Evolutionary conservation across 371 early-diverging fungal genomes (phyloP).

Genomic region (Actinomucor elegans): DNA sequence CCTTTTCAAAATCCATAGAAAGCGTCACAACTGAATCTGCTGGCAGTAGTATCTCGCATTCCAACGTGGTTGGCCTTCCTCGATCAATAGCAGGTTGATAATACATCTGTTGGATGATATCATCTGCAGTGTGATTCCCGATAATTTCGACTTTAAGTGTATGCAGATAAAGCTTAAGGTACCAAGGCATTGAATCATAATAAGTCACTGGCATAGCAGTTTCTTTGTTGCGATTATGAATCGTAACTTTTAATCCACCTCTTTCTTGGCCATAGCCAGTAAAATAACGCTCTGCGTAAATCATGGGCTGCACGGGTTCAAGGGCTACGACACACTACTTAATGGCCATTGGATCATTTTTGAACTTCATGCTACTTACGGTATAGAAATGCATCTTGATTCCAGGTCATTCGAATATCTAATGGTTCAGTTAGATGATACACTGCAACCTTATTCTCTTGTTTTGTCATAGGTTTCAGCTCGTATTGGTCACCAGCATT

Average conservation of each 20-base stretch:
- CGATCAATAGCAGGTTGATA: slow-evolving; percentile 81
- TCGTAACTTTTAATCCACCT: slow-evolving; percentile 75
- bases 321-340: slow-evolving; percentile 20
- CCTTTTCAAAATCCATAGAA: slow-evolving; percentile 81
- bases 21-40: slow-evolving; percentile 66
- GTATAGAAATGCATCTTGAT: slow-evolving; percentile 37
- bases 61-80: slow-evolving; percentile 78
- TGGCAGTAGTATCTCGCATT: slow-evolving; percentile 70
- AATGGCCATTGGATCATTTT: not conserved
- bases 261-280: slow-evolving; percentile 85
- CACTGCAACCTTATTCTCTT: slow-evolving; percentile 19
- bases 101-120: slow-evolving; percentile 51
- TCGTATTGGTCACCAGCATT: slow-evolving; percentile 37
- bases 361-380: slow-evolving; percentile 26
- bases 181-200: slow-evolving; percentile 90
- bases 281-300: slow-evolving; percentile 73
- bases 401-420: slow-evolving; percentile 50
- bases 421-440: slow-evolving; percentile 44
- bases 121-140: slow-evolving; percentile 18
- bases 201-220: slow-evolving; percentile 56
- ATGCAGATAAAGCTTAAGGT: slow-evolving; percentile 84
- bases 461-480: slow-evolving; percentile 27
- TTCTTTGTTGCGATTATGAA: slow-evolving; percentile 62
- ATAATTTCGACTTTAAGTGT: slow-evolving; percentile 66
- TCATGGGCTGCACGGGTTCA: slow-evolving; percentile 41